Percentiles rank a stretch among this genome's conserved stretches.
Evolutionary conservation across 129 eudicot genomes (phyloP).

Genomic region (Helichrysum umbraculigerum): DNA sequence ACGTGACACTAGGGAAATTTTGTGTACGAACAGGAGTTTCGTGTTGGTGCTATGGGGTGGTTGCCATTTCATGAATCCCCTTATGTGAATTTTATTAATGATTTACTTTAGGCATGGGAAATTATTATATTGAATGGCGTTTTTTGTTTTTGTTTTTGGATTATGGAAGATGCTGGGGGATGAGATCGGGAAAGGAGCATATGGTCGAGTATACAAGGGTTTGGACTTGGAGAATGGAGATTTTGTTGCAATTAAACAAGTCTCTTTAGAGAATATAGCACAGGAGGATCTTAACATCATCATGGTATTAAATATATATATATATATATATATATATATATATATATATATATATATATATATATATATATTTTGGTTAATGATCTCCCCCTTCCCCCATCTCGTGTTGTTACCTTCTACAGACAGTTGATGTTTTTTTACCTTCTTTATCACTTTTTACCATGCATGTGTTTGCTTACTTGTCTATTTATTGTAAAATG

Average conservation of each 20-base stretch:
- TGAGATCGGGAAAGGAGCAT: constrained; percentile 99
- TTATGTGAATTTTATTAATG: background rate
- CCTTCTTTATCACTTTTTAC: background rate
- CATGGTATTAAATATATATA: constrained; percentile 64
- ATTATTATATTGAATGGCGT: constrained; percentile 21
- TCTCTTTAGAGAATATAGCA: constrained; percentile 86
- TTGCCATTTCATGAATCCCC: background rate
- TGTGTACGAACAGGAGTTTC: background rate
- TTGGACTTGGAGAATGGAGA: constrained; percentile 98
- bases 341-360: too few relatives aligned
- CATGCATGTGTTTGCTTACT: background rate
- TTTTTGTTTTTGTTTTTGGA: constrained; percentile 9
- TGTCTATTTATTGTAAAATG: background rate
- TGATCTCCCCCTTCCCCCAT: background rate
- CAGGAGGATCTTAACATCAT: constrained; percentile 94
- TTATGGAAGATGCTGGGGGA: constrained; percentile 86
- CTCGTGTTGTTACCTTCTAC: background rate
- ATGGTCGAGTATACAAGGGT: constrained; percentile 98
- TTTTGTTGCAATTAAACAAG: constrained; percentile 97
- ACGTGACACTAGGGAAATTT: background rate
- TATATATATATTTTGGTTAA: too few relatives aligned
- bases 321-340: too few relatives aligned
- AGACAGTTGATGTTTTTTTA: background rate
- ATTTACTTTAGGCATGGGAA: constrained; percentile 8
- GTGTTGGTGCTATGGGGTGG: background rate